Base-by-base conservation (phyloP, 2,329 filamentous ascomycete genomes). In the Cladophialophora immunda region DNA sequence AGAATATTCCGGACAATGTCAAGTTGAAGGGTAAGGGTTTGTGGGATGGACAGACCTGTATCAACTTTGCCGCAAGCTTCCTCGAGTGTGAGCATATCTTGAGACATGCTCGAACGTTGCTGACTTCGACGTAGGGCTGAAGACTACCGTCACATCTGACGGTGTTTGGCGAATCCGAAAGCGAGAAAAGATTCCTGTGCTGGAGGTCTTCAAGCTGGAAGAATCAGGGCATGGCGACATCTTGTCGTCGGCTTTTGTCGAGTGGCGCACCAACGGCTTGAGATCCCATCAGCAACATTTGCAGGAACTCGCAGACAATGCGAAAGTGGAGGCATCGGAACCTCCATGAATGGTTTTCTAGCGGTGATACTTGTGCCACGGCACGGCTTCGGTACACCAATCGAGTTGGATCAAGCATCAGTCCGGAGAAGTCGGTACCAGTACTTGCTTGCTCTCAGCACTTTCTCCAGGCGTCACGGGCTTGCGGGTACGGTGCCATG, bases 21-120 rank as follows among this genome's bases (percentile, higher is more conserved):
- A 88, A 90, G 73, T 84, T 87, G 61, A 79, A 85, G 9, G 89
- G 90, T 0, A 87, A 86, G 32, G 83, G 83, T 1, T 87, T 86
- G 55, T 99, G 95, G 95, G 92, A 98, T 80, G 94, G 92, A 19
- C 94, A 97, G 75, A 87, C 91, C 71, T 97, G 94, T 76, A 95
- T 98, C 75, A 97, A 97, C 73, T 97, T 97, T 80, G 89, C 93
- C 1, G 88, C 87, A 1, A 84, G 81, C 0, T 92, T 98, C 72
- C 79, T 98, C 17, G 89, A 90, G 7, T 96, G 92, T 93, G 78
- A 79, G 89, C 78, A 4, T 25, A 13, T 25, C 9, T 36, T 25
- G n/a, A n/a, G 25, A 17, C 15, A 32, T n/a, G 22, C 36, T 15
- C n/a, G 9, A 15, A 17, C 41, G 2, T 50, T 29, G 30, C 58